These are phyloP conservation scores for Cladosporium cucumerinum DNA, from an alignment of 2,329 filamentous ascomycete genomes.

Conservation along the genomic window DNA sequence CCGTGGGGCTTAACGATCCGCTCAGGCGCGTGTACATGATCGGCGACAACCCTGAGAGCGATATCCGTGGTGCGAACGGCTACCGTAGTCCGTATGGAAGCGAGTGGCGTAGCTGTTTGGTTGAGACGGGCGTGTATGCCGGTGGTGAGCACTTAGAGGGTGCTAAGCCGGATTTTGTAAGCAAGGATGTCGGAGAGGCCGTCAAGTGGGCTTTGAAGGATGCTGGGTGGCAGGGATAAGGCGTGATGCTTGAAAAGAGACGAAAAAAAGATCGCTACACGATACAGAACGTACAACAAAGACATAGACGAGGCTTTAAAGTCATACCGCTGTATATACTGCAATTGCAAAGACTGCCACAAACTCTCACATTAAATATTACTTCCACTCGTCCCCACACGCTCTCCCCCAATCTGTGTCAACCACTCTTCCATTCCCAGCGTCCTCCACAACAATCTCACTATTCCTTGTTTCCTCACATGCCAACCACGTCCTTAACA, in stretches of 20 bases:
- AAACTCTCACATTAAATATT: neutral
- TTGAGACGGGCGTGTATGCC: conserved; percentile 74
- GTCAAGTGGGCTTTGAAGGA: conserved; percentile 71
- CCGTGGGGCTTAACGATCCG: conserved; percentile 36
- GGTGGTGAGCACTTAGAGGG: conserved; percentile 56
- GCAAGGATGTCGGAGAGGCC: conserved; percentile 71
- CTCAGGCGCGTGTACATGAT: conserved; percentile 86
- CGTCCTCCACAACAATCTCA: too few relatives aligned
- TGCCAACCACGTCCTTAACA: neutral
- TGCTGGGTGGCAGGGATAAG: conserved; percentile 38
- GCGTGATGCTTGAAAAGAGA: neutral
- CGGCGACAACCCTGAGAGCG: conserved; percentile 69
- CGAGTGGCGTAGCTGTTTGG: conserved; percentile 74
- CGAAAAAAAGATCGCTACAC: neutral
- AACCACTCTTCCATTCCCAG: neutral
- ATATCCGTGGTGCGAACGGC: conserved; percentile 82
- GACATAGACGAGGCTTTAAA: neutral
- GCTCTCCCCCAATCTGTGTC: neutral
- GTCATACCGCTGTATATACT: neutral
- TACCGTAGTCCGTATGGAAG: conserved; percentile 65
- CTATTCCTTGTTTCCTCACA: neutral
- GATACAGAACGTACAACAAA: neutral
- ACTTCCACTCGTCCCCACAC: neutral
- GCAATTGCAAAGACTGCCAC: neutral
- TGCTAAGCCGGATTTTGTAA: conserved; percentile 61